Percentiles rank a stretch among this genome's conserved stretches.
Evolutionary conservation across 2,329 filamentous ascomycete genomes (phyloP).

Genomic region (Fusarium pininemorale): DNA sequence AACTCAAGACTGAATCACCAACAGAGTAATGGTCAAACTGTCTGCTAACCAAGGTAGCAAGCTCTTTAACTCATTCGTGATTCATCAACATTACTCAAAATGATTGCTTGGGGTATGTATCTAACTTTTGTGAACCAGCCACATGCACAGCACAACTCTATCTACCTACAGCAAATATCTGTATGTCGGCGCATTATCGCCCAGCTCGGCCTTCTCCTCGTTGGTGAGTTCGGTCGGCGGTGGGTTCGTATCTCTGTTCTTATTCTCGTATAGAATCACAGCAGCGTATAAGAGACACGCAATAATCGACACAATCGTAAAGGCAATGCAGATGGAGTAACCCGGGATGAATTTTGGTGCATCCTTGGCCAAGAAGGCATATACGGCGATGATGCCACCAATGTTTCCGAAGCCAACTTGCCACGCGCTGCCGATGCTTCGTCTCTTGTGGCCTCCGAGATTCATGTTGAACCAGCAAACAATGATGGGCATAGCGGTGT

Average conservation of each 20-base stretch:
- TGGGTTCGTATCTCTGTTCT: slow-evolving; percentile 61
- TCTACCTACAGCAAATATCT: slow-evolving; percentile 65
- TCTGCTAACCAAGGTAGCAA: background rate
- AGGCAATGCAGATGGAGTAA: slow-evolving; percentile 80
- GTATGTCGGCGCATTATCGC: slow-evolving; percentile 68
- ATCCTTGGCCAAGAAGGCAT: slow-evolving; percentile 72
- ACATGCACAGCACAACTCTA: background rate
- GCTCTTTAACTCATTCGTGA: slow-evolving; percentile 6
- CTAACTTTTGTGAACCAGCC: background rate
- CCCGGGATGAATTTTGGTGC: slow-evolving; percentile 75
- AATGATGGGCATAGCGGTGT: slow-evolving; percentile 89
- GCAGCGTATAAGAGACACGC: slow-evolving; percentile 69
- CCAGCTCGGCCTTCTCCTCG: slow-evolving; percentile 69
- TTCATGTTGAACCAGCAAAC: slow-evolving; percentile 89
- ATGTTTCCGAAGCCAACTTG: slow-evolving; percentile 83
- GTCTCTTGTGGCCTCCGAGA: slow-evolving; percentile 74
- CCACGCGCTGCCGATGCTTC: slow-evolving; percentile 77
- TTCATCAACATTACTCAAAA: slow-evolving; percentile 12
- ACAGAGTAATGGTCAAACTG: background rate
- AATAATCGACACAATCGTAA: slow-evolving; percentile 73
- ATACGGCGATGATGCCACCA: slow-evolving; percentile 81
- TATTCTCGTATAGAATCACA: slow-evolving; percentile 69
- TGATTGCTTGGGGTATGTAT: background rate
- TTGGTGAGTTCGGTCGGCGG: slow-evolving; percentile 59
- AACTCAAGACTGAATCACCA: background rate